Conservation (phyloP, 2,329 filamentous ascomycete species). For the Helicocarpus griseus region DNA sequence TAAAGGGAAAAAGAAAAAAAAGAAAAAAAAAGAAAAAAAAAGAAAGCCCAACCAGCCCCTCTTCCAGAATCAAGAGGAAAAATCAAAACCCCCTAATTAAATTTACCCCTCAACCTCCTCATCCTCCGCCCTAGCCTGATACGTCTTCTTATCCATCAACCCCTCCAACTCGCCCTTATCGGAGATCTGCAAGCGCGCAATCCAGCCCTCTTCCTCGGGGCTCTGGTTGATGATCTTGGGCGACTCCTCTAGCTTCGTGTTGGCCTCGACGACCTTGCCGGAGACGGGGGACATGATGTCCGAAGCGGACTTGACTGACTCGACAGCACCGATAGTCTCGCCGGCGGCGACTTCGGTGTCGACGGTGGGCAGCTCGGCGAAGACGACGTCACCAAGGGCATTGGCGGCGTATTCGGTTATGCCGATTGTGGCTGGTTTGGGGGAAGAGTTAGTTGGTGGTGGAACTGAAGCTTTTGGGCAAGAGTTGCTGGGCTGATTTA, state of each 20-base stretch:
- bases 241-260: conserved; percentile 69
- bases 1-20: background rate
- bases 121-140: conserved; percentile 60
- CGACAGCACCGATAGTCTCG: conserved; percentile 85
- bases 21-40: background rate
- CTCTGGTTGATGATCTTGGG: conserved; percentile 81
- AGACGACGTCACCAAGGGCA: conserved; percentile 91
- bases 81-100: background rate
- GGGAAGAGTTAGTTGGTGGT: conserved; percentile 6
- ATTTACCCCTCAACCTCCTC: conserved; percentile 24
- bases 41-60: background rate
- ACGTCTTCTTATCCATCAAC: conserved; percentile 68
- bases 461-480: conserved; percentile 24
- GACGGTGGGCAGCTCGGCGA: conserved; percentile 77
- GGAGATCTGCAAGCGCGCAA: conserved; percentile 73
- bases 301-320: conserved; percentile 97
- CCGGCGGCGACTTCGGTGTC: conserved; percentile 61
- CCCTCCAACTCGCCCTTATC: conserved; percentile 61
- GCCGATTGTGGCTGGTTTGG: conserved; percentile 53
- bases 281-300: conserved; percentile 86
- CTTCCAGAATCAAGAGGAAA: background rate
- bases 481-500: background rate
- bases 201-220: conserved; percentile 86
- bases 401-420: conserved; percentile 89
- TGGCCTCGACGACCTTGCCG: conserved; percentile 67